Conservation (phyloP, 2,329 filamentous ascomycete genomes). For the Microdochium nivale region DNA sequence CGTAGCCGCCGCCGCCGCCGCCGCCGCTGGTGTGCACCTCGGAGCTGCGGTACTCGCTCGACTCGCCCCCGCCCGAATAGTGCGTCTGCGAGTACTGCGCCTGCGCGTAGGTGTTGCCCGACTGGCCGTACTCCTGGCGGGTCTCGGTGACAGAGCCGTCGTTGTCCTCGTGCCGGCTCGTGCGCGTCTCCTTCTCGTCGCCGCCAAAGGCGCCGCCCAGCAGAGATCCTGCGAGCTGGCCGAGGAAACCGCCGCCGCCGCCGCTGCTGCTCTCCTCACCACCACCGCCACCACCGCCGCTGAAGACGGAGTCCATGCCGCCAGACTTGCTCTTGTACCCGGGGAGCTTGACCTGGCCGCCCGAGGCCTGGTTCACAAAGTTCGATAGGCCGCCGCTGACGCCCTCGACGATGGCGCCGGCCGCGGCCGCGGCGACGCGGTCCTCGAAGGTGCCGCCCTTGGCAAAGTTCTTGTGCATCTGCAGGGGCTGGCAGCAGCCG, state of each 20-base stretch:
- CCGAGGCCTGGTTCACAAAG: conserved; percentile 36
- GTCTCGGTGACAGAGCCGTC: conserved; percentile 55
- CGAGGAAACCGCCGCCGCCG: conserved; percentile 61
- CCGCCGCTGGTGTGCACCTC: conserved; percentile 42
- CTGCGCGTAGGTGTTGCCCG: conserved; percentile 49
- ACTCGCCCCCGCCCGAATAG: conserved; percentile 46
- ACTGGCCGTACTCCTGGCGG: conserved; percentile 52
- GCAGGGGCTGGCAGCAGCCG: conserved; percentile 69
- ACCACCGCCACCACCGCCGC: conserved; percentile 12
- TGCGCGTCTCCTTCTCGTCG: conserved; percentile 44
- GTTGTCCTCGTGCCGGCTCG: conserved; percentile 41
- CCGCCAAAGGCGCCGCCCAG: conserved; percentile 53
- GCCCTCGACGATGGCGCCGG: conserved; percentile 48
- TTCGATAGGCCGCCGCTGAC: conserved; percentile 43
- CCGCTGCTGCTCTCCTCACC: conserved; percentile 52
- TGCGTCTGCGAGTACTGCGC: conserved; percentile 51
- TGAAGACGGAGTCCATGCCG: background rate
- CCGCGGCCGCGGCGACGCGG: conserved; percentile 46
- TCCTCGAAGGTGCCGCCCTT: conserved; percentile 42
- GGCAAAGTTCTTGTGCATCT: conserved; percentile 60
- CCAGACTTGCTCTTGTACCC: conserved; percentile 13
- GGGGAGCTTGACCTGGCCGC: conserved; percentile 25
- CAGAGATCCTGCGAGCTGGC: conserved; percentile 57
- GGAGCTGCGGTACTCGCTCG: conserved; percentile 52
- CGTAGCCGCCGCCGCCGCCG: conserved; percentile 47